Percentiles rank a stretch among this genome's conserved stretches.
These are phyloP conservation scores for Melampsora allii-populina DNA, from an alignment of 1,284 basidiomycete species.

Conservation along the genomic window DNA sequence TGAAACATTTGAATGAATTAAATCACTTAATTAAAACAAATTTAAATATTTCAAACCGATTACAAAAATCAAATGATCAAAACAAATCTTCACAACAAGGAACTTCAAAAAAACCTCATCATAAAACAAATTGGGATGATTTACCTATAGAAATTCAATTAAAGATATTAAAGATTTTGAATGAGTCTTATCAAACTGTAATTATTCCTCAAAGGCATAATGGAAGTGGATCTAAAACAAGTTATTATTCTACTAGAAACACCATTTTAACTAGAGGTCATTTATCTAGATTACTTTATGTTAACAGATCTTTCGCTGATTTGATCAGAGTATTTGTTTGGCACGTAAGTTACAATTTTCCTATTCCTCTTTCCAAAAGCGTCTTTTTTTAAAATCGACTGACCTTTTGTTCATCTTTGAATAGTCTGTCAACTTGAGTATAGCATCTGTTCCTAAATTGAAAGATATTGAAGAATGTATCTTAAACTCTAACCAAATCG, in stretches of 20 bases:
- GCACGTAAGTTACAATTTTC: not conserved
- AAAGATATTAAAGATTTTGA: not conserved
- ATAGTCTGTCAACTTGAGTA: not conserved
- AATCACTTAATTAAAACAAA: no score
- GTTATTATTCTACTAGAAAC: no score
- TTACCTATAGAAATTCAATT: not conserved
- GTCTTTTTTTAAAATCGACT: not conserved
- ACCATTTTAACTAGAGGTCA: not conserved
- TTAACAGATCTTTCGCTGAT: not conserved
- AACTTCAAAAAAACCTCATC: no score
- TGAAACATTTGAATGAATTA: no score
- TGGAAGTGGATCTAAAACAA: no score
- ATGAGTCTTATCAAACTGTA: not conserved
- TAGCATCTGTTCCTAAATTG: not conserved
- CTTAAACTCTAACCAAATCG: not conserved
- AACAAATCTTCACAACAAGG: no score
- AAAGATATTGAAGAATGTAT: not conserved
- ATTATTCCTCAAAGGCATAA: no score
- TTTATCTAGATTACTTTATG: not conserved
- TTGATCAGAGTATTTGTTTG: slow-evolving; percentile 1
- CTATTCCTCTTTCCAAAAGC: no score
- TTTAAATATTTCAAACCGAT: no score
- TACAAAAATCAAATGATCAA: no score
- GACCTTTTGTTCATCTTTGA: not conserved
- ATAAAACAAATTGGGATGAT: not conserved